Evolutionary conservation across 2,329 filamentous ascomycete genomes (phyloP).

Genomic region (Colletotrichum endophyticum): DNA sequence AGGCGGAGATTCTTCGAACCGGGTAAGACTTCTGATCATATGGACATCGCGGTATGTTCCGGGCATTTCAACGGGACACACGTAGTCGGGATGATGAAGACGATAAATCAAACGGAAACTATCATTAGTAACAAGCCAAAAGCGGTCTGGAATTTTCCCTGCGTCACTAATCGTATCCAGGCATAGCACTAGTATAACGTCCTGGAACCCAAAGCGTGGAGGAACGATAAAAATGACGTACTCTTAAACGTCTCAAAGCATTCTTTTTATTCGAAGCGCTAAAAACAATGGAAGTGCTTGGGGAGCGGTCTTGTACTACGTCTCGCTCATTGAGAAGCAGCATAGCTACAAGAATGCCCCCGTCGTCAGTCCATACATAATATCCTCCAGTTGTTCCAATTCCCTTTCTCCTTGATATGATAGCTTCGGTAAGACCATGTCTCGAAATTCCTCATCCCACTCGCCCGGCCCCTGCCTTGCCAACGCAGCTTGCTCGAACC

Average conservation of each 20-base stretch:
- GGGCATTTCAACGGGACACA: too few species aligned
- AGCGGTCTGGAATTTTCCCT: rapidly evolving
- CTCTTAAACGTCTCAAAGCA: rapidly evolving
- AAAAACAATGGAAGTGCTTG: rapidly evolving
- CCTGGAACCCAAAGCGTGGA: neutral
- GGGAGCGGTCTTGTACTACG: too few species aligned
- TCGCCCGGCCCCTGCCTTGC: too few species aligned
- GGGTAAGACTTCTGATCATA: neutral
- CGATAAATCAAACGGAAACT: rapidly evolving
- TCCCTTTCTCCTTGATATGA: neutral
- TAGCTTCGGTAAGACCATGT: neutral
- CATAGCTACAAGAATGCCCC: neutral
- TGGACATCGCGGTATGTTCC: rapidly evolving
- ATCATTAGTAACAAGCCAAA: rapidly evolving
- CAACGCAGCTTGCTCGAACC: neutral
- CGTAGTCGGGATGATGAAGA: neutral
- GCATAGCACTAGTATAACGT: neutral
- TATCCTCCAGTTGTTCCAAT: neutral
- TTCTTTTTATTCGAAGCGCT: rapidly evolving
- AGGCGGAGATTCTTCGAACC: rapidly evolving
- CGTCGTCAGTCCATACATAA: neutral
- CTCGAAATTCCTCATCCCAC: neutral
- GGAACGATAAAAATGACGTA: neutral
- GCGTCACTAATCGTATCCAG: neutral
- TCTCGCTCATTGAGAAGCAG: too few species aligned